Conservation (phyloP, 768 basidiomycete genomes). For the Agaricus bisporus region DNA sequence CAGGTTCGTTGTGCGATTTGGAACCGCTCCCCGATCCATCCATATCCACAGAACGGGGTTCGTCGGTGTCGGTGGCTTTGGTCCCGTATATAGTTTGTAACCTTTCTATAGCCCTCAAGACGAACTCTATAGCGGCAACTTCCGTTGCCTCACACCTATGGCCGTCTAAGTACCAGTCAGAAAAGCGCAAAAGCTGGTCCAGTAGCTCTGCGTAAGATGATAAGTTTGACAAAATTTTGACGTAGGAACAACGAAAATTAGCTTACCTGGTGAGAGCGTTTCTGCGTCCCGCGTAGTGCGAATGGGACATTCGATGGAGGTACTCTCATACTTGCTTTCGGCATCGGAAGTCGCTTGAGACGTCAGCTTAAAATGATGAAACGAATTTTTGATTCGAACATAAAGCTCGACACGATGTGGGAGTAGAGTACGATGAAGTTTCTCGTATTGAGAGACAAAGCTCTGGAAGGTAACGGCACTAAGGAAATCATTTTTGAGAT, state of each 20-base stretch:
- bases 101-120: neutral
- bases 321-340: neutral
- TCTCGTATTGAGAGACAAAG: neutral
- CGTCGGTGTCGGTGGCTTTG: too few species aligned
- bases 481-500: too few species aligned
- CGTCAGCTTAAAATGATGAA: too few species aligned
- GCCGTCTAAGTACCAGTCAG: neutral
- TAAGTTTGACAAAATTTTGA: neutral
- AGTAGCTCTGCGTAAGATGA: neutral
- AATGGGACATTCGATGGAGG: neutral
- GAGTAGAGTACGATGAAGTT: neutral
- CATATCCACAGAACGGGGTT: too few species aligned
- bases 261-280: neutral
- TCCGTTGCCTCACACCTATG: neutral
- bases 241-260: neutral
- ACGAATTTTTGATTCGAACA: slow-evolving; percentile 3
- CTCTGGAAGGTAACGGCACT: neutral
- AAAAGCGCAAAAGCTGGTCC: neutral
- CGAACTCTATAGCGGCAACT: neutral
- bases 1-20: too few species aligned
- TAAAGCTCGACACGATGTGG: slow-evolving; percentile 5
- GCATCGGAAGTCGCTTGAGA: too few species aligned
- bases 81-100: too few species aligned
- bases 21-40: too few species aligned
- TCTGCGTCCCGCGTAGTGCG: neutral